Conservation (phyloP, 352 stramenopile species). For the Pythium scleroteichum region DNA sequence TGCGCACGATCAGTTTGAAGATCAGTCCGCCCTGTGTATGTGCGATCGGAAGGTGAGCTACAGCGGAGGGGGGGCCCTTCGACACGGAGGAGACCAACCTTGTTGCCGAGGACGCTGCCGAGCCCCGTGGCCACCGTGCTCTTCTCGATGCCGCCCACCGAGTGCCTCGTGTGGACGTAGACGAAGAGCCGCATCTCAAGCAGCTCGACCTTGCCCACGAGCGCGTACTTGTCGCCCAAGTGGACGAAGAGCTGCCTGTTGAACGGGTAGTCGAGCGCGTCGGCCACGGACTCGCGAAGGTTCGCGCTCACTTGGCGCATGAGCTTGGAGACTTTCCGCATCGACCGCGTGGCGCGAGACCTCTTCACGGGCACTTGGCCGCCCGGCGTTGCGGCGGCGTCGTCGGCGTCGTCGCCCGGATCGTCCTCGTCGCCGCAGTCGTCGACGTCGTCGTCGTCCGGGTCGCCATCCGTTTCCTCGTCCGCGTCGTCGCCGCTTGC, state of each 20-base stretch:
- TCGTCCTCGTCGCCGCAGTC: constrained; percentile 3
- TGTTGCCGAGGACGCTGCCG: constrained; percentile 81
- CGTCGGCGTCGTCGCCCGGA: constrained; percentile 7
- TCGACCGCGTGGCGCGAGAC: constrained; percentile 65
- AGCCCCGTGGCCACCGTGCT: constrained; percentile 70
- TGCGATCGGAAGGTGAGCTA: neutral
- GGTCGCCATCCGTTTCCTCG: constrained; percentile 1
- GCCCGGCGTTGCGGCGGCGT: constrained; percentile 29
- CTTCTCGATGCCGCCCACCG: constrained; percentile 66
- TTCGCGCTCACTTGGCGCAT: constrained; percentile 70
- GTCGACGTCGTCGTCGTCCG: constrained; percentile 25
- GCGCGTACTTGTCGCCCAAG: constrained; percentile 53
- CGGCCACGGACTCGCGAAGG: constrained; percentile 55
- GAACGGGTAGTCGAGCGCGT: constrained; percentile 69
- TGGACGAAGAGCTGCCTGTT: constrained; percentile 61
- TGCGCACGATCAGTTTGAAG: constrained; percentile 73
- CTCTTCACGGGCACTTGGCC: constrained; percentile 64
- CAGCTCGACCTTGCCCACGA: constrained; percentile 72
- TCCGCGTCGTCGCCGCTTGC: constrained; percentile 1
- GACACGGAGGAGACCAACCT: constrained; percentile 38
- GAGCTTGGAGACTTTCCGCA: constrained; percentile 64
- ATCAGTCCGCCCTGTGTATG: constrained; percentile 63
- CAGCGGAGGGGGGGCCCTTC: no score
- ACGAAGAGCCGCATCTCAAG: constrained; percentile 84
- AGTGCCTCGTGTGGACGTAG: constrained; percentile 63